Evolutionary conservation across 495 filamentous ascomycete genomes (phyloP).

Genomic region (Xylaria longipes): DNA sequence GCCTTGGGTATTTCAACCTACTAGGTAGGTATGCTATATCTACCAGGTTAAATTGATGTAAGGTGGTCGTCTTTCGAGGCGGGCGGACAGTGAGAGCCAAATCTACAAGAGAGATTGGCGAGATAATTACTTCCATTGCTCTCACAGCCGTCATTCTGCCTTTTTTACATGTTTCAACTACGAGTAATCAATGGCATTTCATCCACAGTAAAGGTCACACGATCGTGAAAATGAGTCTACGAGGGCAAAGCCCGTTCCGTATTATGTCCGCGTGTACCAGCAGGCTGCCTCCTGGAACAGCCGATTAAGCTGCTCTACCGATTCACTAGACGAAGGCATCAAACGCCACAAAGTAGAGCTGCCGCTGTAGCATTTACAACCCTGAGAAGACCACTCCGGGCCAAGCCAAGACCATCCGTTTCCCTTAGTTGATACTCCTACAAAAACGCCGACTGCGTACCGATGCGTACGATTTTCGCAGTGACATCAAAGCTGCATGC

Average conservation of each 20-base stretch:
- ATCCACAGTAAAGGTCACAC: background rate
- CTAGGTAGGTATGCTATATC: background rate
- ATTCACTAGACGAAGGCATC: constrained; percentile 23
- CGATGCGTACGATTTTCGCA: constrained; percentile 15
- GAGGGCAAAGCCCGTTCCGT: constrained; percentile 25
- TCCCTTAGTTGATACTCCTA: constrained; percentile 21
- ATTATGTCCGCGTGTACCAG: constrained; percentile 9
- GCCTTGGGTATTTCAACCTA: background rate
- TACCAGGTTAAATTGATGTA: background rate
- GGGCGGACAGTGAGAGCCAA: background rate
- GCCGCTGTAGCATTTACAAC: constrained; percentile 17
- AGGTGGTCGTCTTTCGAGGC: background rate
- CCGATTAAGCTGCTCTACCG: constrained; percentile 21
- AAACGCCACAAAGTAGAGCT: constrained; percentile 25
- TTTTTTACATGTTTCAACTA: background rate
- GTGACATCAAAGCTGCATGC: constrained; percentile 2
- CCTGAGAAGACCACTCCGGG: constrained; percentile 12
- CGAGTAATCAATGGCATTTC: background rate
- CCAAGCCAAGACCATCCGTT: constrained; percentile 18
- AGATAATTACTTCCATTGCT: background rate
- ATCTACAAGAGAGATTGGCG: background rate
- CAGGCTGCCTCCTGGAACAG: constrained; percentile 12
- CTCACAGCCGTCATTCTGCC: background rate
- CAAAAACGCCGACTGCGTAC: constrained; percentile 21
- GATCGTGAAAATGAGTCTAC: background rate